Conservation (phyloP, 306 rosid species). For the Malus sylvestris region DNA sequence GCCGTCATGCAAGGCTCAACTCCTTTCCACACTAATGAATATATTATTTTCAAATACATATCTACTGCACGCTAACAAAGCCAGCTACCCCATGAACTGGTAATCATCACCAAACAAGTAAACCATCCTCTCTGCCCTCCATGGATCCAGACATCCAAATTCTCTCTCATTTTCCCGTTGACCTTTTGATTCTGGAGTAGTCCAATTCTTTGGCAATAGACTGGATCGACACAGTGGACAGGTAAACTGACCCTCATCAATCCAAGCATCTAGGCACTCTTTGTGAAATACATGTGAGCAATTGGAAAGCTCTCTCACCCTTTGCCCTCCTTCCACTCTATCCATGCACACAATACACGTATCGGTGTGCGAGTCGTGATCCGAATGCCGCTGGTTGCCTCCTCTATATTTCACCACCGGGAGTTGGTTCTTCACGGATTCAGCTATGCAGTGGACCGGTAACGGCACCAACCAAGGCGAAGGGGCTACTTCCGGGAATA, state of each 20-base stretch:
- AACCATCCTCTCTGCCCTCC: slow-evolving; percentile 19
- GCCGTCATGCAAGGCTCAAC: too few species aligned
- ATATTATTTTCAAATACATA: too few species aligned
- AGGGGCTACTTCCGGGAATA: neutral
- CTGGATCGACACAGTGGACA: slow-evolving; percentile 31
- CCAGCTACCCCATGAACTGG: neutral
- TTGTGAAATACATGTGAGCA: slow-evolving; percentile 23
- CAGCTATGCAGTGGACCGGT: neutral
- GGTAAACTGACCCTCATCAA: slow-evolving; percentile 12
- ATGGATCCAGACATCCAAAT: neutral
- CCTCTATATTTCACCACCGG: neutral
- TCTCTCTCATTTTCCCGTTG: neutral
- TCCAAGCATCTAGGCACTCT: slow-evolving; percentile 29
- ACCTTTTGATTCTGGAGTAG: neutral
- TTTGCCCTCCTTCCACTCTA: neutral
- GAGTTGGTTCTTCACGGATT: neutral
- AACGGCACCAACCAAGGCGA: neutral
- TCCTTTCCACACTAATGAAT: too few species aligned
- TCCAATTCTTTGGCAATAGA: neutral
- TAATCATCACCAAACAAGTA: slow-evolving; percentile 16
- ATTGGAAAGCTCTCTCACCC: slow-evolving; percentile 17
- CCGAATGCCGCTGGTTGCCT: neutral
- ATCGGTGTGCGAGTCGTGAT: neutral
- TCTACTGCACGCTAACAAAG: neutral
- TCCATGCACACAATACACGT: slow-evolving; percentile 24